phyloP scores from a whole-genome alignment of 805 yeast species.

The Starmerella bombi region DNA sequence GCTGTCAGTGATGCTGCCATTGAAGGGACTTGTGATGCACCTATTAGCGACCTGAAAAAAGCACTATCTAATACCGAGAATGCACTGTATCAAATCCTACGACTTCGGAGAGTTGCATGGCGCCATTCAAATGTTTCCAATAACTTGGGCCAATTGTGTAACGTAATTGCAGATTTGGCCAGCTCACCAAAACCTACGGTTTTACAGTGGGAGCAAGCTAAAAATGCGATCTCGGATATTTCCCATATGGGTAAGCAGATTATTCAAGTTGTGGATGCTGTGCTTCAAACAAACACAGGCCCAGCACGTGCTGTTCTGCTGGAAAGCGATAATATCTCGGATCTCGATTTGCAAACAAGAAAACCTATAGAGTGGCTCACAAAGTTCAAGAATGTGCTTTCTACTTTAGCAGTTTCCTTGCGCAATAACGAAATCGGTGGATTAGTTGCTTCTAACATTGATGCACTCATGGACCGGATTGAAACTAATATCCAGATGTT shows the following conservation, averaged over 20 bases:
- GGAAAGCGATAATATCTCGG: neutral
- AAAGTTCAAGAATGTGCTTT: neutral
- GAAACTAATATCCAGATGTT: neutral
- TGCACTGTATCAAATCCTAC: conserved; percentile 43
- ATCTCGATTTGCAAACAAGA: neutral
- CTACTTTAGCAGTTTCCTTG: neutral
- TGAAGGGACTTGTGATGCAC: conserved; percentile 48
- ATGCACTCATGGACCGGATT: neutral
- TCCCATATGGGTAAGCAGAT: neutral
- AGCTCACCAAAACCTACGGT: neutral
- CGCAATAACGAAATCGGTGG: neutral
- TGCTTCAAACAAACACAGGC: neutral
- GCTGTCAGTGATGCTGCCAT: conserved; percentile 37
- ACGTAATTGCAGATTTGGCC: neutral
- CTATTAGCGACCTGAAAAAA: conserved; percentile 56
- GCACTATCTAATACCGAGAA: conserved; percentile 70
- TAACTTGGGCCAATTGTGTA: neutral
- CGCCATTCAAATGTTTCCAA: neutral
- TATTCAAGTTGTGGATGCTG: neutral
- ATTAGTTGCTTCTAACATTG: neutral
- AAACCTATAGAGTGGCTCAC: neutral
- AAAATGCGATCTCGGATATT: neutral
- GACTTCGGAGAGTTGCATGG: conserved; percentile 15
- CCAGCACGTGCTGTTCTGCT: neutral
- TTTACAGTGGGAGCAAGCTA: neutral